Evolutionary conservation across 2,329 filamentous ascomycete genomes (phyloP).

Genomic region (Calonectria montana): DNA sequence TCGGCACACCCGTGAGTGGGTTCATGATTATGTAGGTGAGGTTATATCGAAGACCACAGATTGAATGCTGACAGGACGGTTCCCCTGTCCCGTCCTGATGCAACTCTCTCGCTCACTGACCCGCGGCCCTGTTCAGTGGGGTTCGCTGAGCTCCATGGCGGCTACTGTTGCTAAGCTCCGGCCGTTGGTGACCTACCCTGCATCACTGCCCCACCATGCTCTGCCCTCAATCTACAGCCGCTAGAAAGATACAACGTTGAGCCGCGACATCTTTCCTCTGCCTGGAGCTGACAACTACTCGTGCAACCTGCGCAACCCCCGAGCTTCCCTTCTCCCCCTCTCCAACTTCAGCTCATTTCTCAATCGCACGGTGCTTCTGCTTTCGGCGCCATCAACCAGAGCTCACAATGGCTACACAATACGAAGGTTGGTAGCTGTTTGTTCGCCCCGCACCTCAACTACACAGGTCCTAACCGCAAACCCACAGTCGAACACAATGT

Average conservation of each 20-base stretch:
- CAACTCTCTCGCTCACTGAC: not conserved
- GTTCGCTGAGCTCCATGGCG: not conserved
- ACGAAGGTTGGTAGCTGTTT: conserved; percentile 59
- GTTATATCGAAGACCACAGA: not conserved
- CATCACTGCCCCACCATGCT: not conserved
- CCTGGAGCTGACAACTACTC: conserved; percentile 16
- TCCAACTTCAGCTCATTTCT: not conserved
- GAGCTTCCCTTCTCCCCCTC: not conserved
- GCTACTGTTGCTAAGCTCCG: not conserved
- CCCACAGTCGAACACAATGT: conserved; percentile 73
- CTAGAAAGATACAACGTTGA: not conserved
- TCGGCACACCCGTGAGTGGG: not conserved
- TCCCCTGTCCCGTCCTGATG: not conserved
- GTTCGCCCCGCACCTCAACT: conserved; percentile 16
- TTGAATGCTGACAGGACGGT: conserved; percentile 3
- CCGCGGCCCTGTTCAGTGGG: not conserved
- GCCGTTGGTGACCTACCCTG: not conserved
- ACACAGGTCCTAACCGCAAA: conserved; percentile 9
- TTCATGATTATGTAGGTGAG: not conserved
- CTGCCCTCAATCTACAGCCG: not conserved
- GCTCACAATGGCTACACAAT: conserved; percentile 64
- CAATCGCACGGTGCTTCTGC: not conserved
- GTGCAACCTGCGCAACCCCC: not conserved
- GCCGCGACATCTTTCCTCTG: conserved; percentile 22
- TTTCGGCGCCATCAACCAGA: not conserved